A percentile compares a stretch with the other conserved stretches of the same genome.
phyloP scores from a whole-genome alignment of 2,329 filamentous ascomycete species.

The Dendrostoma leiphaemia region DNA sequence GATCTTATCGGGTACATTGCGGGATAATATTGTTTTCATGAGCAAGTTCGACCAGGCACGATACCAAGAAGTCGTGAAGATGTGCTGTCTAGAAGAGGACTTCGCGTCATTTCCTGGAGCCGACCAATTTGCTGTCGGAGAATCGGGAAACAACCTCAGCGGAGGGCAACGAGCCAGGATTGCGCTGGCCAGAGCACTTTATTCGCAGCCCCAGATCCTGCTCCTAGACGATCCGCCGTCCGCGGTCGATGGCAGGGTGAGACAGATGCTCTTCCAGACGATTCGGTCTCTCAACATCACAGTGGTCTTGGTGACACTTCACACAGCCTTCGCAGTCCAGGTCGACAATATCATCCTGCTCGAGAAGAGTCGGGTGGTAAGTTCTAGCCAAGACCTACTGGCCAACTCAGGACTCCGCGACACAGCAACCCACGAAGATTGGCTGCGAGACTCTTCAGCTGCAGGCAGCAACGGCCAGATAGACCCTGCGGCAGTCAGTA shows the following conservation, averaged over 20 bases:
- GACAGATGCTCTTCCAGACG: not conserved
- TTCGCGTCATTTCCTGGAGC: slow-evolving; percentile 1
- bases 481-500: not conserved
- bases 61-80: not conserved
- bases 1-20: slow-evolving; percentile 3
- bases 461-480: not conserved
- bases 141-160: slow-evolving; percentile 4
- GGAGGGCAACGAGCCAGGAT: slow-evolving; percentile 1
- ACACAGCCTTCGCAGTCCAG: slow-evolving; percentile 1
- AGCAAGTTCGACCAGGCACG: not conserved
- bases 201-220: not conserved
- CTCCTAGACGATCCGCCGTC: slow-evolving; percentile 6
- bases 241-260: not conserved
- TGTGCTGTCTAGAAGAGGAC: slow-evolving; percentile 1
- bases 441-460: not conserved
- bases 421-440: not conserved
- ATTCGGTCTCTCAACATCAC: not conserved
- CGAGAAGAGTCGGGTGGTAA: not conserved
- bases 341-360: slow-evolving; percentile 1
- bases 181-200: slow-evolving; percentile 4
- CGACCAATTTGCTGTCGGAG: slow-evolving; percentile 1
- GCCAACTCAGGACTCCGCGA: not conserved
- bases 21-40: slow-evolving; percentile 8
- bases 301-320: slow-evolving; percentile 1
- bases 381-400: not conserved